These are phyloP conservation scores for Chlorella sp. DNA, from an alignment of 139 green algal species.

Conservation along the genomic window DNA sequence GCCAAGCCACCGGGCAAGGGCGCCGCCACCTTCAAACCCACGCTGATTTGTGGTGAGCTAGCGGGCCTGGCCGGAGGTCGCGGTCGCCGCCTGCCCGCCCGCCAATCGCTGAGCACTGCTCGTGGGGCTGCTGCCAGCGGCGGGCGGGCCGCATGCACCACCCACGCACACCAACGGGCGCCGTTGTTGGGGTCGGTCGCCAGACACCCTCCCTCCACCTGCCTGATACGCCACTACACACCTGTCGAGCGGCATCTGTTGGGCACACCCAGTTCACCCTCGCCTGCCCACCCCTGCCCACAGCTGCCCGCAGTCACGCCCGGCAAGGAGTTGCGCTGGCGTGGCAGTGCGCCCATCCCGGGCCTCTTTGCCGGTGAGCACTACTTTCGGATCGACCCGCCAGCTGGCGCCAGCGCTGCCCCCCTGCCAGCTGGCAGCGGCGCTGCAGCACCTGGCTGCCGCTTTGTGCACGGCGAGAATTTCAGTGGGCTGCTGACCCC, in stretches of 20 bases:
- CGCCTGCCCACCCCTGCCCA: not conserved
- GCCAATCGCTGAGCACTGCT: no score
- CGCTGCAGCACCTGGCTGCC: not conserved
- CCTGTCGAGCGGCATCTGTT: no score
- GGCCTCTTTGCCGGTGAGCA: constrained; percentile 13
- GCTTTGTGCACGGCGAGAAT: constrained; percentile 10
- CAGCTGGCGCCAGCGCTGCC: not conserved
- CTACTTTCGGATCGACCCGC: not conserved
- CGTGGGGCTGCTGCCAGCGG: not conserved
- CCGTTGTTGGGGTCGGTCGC: no score
- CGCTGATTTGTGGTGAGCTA: not conserved
- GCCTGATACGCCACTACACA: no score
- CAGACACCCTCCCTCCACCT: no score
- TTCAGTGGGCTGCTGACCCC: constrained; percentile 23
- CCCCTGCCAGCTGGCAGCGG: not conserved
- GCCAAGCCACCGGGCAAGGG: not conserved
- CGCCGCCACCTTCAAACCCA: constrained; percentile 1
- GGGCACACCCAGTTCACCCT: not conserved
- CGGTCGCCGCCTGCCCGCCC: not conserved
- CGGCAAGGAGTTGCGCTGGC: not conserved
- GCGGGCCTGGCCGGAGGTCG: no score
- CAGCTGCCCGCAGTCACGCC: not conserved
- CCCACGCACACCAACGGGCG: no score
- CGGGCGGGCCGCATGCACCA: no score
- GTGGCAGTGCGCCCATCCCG: not conserved